Base-by-base conservation (phyloP, 495 filamentous ascomycete species). In the Tuber borchii region DNA sequence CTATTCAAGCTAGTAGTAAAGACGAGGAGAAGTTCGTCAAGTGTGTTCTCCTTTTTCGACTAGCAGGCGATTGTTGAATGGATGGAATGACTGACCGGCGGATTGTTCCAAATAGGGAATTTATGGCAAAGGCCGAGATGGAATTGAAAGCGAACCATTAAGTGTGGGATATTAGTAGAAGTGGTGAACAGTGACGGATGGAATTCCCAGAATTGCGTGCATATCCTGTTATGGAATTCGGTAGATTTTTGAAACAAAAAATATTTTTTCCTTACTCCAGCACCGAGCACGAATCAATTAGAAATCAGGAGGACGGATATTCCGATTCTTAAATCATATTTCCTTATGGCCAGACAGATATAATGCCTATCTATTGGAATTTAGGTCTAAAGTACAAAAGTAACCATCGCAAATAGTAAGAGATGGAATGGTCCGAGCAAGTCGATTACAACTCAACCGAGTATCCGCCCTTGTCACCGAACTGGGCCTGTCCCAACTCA, bases 1-100 rank as follows among this genome's bases (percentile, higher is more conserved):
- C 93, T 42, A 93, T 97, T 87, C 91, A 94, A 85, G 94, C 95
- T 69, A 86, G 87, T 75, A 94, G 90, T 86, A 91, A 93, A 83
- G 95, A 97, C 83, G 95, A 99, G 89, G 94, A 96, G 87, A 90
- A 91, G 81, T 99, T 97, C 87, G 95, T 99, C 88, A 93, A 97
- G 95, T 98, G 89, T 84, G 92, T 85, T 17, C 39, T n/a, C 56
- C 42, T 74, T 19, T 34, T 65, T 19, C 0, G 12, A 65, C 14
- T 2, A 19, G 17, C 56, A 16, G 56, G 12, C 5, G 14, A 34
- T 34, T 65, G 8, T 65, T 31, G 40, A 44, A 19, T 69, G 45
- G 17, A 22, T 45, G 69, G n/a, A 73, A 16, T 43, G 43, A 22
- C 34, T 44, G n/a, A 61, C 42, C 65, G 43, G 3, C 34, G 17